phyloP scores from a whole-genome alignment of 2,329 filamentous ascomycete species.

The Fusarium camptoceras region DNA sequence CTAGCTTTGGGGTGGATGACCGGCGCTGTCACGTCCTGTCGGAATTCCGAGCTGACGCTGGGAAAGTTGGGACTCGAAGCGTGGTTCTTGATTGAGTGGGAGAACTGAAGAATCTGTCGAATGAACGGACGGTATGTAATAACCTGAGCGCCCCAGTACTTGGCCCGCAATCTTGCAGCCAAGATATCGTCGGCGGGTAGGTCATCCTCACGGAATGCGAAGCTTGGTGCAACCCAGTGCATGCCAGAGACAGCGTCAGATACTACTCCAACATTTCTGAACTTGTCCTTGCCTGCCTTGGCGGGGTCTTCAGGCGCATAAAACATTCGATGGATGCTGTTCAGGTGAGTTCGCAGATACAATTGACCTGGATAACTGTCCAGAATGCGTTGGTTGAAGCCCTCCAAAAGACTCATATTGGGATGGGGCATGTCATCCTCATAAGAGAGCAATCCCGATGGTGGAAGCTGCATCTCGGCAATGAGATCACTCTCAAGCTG shows the following conservation, averaged over 20 bases:
- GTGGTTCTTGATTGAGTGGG: constrained; percentile 53
- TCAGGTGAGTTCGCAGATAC: constrained; percentile 73
- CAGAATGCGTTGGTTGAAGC: constrained; percentile 61
- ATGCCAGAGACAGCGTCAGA: constrained; percentile 57
- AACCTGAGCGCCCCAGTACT: constrained; percentile 93
- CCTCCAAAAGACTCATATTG: constrained; percentile 60
- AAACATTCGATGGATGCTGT: constrained; percentile 69
- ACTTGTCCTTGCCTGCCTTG: constrained; percentile 53
- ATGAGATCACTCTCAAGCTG: constrained; percentile 96
- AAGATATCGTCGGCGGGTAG: constrained; percentile 81
- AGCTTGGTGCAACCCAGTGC: constrained; percentile 62
- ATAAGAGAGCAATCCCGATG: constrained; percentile 70
- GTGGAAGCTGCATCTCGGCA: constrained; percentile 79
- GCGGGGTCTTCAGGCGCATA: constrained; percentile 60
- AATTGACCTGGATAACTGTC: constrained; percentile 73
- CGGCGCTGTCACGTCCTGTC: constrained; percentile 53
- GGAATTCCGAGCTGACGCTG: constrained; percentile 51
- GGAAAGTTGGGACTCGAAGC: constrained; percentile 51
- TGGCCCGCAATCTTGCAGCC: constrained; percentile 84
- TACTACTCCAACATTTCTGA: constrained; percentile 61
- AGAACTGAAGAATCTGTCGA: constrained; percentile 65
- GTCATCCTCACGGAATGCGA: constrained; percentile 73
- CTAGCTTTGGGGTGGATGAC: constrained; percentile 54
- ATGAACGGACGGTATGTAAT: constrained; percentile 88
- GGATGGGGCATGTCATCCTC: constrained; percentile 76